Evolutionary conservation across 306 rosid species (phyloP).

Genomic region (Corylus avellana): DNA sequence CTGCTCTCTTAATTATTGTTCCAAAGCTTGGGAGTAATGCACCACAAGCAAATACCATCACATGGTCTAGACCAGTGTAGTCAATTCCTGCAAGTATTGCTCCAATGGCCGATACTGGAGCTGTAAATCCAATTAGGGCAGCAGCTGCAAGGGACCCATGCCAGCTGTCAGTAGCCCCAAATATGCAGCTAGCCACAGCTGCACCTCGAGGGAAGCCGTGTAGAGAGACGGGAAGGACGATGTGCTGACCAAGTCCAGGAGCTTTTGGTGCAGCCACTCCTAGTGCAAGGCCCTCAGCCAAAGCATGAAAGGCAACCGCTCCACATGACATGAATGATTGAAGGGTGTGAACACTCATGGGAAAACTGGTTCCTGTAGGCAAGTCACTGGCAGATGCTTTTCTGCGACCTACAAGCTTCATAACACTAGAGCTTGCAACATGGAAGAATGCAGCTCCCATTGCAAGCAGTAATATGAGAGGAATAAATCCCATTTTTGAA

Average conservation of each 20-base stretch:
- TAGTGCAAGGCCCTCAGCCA: constrained; percentile 96
- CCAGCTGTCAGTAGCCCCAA: constrained; percentile 96
- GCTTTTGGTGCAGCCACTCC: constrained; percentile 99
- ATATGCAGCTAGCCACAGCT: constrained; percentile 95
- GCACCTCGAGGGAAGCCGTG: constrained; percentile 99
- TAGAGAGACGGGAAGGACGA: constrained; percentile 96
- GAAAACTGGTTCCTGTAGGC: constrained; percentile 47
- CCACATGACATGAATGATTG: constrained; percentile 93
- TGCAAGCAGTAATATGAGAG: constrained; percentile 54
- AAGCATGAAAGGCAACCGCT: constrained; percentile 82
- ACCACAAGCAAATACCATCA: constrained; percentile 92
- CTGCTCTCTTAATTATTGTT: constrained; percentile 62
- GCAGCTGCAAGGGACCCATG: constrained; percentile 87
- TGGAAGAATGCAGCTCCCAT: constrained; percentile 73
- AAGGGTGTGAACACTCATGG: constrained; percentile 84
- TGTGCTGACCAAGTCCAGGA: constrained; percentile 90
- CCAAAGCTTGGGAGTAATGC: constrained; percentile 86
- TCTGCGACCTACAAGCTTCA: constrained; percentile 60
- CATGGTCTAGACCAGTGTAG: constrained; percentile 91
- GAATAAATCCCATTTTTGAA: constrained; percentile 72
- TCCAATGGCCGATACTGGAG: constrained; percentile 92
- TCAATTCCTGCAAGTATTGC: constrained; percentile 93
- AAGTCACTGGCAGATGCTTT: constrained; percentile 61
- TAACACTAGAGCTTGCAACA: constrained; percentile 51
- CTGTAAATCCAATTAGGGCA: constrained; percentile 82